Percentiles rank a stretch among this genome's conserved stretches.
These are phyloP conservation scores for Paracamarosporium sp. DNA, from an alignment of 2,329 filamentous ascomycete genomes.

Conservation along the genomic window DNA sequence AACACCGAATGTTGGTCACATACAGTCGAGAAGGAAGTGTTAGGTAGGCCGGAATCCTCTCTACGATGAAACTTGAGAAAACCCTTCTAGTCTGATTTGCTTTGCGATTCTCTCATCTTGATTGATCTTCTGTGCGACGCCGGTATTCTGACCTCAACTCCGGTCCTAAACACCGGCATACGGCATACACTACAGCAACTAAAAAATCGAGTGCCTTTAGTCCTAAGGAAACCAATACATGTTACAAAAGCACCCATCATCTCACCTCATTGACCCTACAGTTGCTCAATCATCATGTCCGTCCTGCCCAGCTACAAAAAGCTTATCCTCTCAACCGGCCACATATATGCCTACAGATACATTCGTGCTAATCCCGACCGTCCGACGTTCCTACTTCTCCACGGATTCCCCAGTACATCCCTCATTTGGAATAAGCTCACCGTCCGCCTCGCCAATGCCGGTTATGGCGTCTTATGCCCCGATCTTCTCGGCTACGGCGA, in stretches of 20 bases:
- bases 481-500: constrained; percentile 71
- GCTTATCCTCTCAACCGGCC: background rate
- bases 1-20: no score
- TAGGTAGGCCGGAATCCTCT: no score
- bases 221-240: no score
- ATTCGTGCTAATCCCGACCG: constrained; percentile 51
- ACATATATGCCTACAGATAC: constrained; percentile 21
- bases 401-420: constrained; percentile 70
- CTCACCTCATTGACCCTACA: no score
- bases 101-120: background rate
- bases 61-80: no score
- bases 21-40: no score
- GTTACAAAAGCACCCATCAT: no score
- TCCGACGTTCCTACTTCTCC: constrained; percentile 59
- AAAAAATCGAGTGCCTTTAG: background rate
- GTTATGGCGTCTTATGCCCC: constrained; percentile 68
- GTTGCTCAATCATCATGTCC: no score
- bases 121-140: background rate
- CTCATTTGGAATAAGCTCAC: constrained; percentile 69
- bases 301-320: no score
- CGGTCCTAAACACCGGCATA: background rate
- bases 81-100: no score
- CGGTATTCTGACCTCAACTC: background rate
- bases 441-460: constrained; percentile 58
- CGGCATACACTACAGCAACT: background rate